Base-by-base conservation (phyloP, 116 monocot genomes). In the Papilionanthe hybrid region DNA sequence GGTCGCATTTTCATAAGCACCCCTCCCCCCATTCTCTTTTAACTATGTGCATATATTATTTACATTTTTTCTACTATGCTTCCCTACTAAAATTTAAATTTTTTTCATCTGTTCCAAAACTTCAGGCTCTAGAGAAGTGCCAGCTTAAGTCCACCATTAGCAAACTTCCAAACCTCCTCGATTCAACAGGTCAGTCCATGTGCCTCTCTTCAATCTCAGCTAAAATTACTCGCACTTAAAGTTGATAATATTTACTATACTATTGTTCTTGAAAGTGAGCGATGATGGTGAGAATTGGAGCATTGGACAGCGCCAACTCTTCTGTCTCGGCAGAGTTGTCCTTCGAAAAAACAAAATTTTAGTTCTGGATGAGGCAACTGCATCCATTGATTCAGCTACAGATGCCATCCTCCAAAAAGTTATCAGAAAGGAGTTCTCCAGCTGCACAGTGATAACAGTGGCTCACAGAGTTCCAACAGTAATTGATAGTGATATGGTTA, bases 381-480 rank as follows among this genome's bases (percentile, higher is more conserved):
- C 86, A 44, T 86, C 84, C 1, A 84, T 89, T 73, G 89, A 89
- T 71, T 74, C 84, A 42, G 82, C 82, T 15, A 89, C 86, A 10
- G 86, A 89, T 72, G 81, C 77, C 19, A 58, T 89, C 7, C 79
- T 89, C 55, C 89, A 89, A 58, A 84, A 67, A 65, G 77, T 84
- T 30, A 84, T 89, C 71, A 84, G 81, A 78, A 44, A 83, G n/a
- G 80, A 89, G 53, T 89, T 87, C 75, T 50, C 84, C 9, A 80
- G 49, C 58, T 89, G 84, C 75, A 89, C 89, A 0, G 87, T 89
- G 43, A 77, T 89, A 60, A 89, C 86, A 2, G 82, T 89, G 3
- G 89, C 89, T 84, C 89, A 89, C 73, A 79, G 89, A 48, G 86
- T 89, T 41, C 86, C 89, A 0, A 89, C 89, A 37, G 89, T 89